Percentiles rank a stretch among this genome's conserved stretches.
These are phyloP conservation scores for Ceratocystis harringtonii DNA, from an alignment of 2,329 filamentous ascomycete genomes.

Conservation along the genomic window DNA sequence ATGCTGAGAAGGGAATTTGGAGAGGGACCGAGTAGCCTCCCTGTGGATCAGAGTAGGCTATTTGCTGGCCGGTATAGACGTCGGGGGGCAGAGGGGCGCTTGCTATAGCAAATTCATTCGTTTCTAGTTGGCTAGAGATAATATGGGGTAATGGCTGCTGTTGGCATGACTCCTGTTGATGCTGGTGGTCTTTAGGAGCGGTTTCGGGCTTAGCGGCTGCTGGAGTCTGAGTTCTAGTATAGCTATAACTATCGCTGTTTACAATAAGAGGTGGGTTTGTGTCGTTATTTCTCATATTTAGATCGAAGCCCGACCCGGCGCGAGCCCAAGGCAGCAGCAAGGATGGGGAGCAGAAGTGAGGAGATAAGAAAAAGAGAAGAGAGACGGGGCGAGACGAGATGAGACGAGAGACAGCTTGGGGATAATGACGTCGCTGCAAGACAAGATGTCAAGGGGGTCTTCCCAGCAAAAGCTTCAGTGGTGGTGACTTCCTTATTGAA, in stretches of 20 bases:
- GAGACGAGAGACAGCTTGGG: background rate
- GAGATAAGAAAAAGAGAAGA: background rate
- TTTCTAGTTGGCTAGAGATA: background rate
- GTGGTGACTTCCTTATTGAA: background rate
- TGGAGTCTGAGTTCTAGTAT: background rate
- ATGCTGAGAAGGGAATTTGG: background rate
- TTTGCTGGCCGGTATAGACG: background rate
- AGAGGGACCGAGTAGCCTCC: background rate
- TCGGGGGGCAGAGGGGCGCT: background rate
- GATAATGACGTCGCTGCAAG: background rate
- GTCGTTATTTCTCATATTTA: background rate
- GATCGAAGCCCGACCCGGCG: background rate
- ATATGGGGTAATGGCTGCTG: background rate
- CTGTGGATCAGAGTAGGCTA: background rate
- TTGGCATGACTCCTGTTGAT: background rate
- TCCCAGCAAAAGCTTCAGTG: background rate
- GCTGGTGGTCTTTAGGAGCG: background rate
- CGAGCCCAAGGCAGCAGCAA: no score
- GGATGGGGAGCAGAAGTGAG: no score
- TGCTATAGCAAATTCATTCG: background rate
- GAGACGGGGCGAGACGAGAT: background rate
- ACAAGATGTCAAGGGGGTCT: background rate
- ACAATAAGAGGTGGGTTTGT: background rate
- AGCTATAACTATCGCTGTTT: background rate
- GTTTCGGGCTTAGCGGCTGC: background rate